Conservation (phyloP, 495 filamentous ascomycete genomes). For the Rostrohypoxylon terebratum region DNA sequence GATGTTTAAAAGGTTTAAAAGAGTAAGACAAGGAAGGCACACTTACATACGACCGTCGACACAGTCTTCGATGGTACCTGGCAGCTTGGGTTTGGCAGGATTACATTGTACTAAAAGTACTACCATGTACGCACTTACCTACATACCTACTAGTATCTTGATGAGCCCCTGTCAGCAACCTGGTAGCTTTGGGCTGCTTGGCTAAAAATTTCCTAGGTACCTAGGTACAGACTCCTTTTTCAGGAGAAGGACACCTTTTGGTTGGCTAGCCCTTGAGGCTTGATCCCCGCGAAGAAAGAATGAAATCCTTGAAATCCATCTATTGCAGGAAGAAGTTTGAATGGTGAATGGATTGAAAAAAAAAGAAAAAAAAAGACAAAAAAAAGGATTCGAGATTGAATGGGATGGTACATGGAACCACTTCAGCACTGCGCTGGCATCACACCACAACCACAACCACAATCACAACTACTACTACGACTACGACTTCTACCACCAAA, state of each 20-base stretch:
- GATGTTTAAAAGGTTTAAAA: too few relatives aligned
- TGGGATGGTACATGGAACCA: slow-evolving; percentile 34
- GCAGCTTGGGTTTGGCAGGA: neutral
- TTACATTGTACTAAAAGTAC: too few relatives aligned
- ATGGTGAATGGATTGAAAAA: neutral
- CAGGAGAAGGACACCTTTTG: neutral
- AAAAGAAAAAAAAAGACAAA: neutral
- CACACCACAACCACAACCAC: slow-evolving; percentile 31
- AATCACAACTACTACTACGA: slow-evolving; percentile 15
- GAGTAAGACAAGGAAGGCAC: neutral
- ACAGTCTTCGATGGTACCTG: neutral
- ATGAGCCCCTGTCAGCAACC: slow-evolving; percentile 31
- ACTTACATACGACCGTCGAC: too few relatives aligned
- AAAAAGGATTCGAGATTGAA: neutral
- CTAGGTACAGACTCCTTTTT: too few relatives aligned
- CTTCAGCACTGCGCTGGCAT: slow-evolving; percentile 40
- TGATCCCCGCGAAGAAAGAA: slow-evolving; percentile 38
- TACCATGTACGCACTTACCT: too few relatives aligned
- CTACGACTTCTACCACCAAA: too few relatives aligned
- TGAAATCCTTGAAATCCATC: slow-evolving; percentile 28
- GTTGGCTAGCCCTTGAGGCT: slow-evolving; percentile 28
- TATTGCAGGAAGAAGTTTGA: neutral
- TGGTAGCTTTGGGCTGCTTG: neutral
- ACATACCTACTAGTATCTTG: too few relatives aligned
- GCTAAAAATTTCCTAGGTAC: slow-evolving; percentile 27